Evolutionary conservation across 495 filamentous ascomycete genomes (phyloP).

Genomic region (Penicillium cataractarum): DNA sequence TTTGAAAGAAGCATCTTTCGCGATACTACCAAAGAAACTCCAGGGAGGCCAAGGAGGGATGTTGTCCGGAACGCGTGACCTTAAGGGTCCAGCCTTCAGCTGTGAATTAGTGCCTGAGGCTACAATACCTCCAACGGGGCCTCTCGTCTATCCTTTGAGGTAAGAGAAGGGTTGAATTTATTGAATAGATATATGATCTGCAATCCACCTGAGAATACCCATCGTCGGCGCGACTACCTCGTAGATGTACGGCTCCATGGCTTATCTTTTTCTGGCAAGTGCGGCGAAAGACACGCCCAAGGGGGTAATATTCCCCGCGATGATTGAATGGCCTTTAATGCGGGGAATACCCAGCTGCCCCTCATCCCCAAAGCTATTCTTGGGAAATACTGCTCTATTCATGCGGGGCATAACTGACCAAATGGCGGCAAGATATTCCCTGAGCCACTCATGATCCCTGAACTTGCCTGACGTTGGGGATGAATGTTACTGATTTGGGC

Average conservation of each 20-base stretch:
- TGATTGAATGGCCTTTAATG: neutral
- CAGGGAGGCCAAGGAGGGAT: neutral
- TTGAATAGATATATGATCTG: neutral
- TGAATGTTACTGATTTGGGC: neutral
- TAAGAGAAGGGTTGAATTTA: neutral
- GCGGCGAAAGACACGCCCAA: constrained; percentile 1
- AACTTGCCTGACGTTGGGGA: neutral
- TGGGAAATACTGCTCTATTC: neutral
- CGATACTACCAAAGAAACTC: neutral
- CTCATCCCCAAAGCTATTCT: neutral
- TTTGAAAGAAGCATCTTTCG: neutral
- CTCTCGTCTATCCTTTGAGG: neutral
- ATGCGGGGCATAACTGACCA: neutral
- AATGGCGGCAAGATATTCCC: neutral
- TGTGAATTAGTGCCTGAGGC: neutral
- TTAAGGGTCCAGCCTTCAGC: too few species aligned
- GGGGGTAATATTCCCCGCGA: constrained; percentile 7
- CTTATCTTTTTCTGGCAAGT: neutral
- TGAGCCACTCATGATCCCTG: neutral
- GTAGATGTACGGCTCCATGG: too few species aligned
- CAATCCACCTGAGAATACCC: too few species aligned
- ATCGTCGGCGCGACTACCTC: too few species aligned
- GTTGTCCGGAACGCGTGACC: neutral
- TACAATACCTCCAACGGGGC: neutral
- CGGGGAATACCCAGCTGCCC: constrained; percentile 2